These are phyloP conservation scores for Conidiobolus incongruus DNA, from an alignment of 371 early-diverging fungal genomes.

Conservation along the genomic window DNA sequence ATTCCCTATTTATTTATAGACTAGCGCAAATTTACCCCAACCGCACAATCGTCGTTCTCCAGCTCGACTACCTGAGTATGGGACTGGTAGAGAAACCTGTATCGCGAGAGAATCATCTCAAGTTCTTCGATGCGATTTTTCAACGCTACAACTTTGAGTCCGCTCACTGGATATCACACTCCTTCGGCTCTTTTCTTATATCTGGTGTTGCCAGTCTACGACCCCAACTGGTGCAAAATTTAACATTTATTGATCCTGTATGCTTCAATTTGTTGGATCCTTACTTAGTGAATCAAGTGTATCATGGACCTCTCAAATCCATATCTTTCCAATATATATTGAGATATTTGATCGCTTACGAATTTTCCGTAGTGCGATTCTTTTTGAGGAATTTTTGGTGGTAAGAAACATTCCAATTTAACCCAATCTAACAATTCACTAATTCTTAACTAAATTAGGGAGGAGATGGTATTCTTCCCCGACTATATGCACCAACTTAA, in stretches of 20 bases:
- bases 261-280: background rate
- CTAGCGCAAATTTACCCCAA: background rate
- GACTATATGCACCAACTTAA: too few relatives aligned
- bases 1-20: background rate
- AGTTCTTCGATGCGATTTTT: background rate
- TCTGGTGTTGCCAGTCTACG: background rate
- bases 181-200: background rate
- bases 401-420: too few relatives aligned
- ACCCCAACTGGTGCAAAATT: background rate
- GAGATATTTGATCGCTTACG: too few relatives aligned
- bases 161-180: background rate
- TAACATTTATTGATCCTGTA: background rate
- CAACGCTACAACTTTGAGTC: background rate
- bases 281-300: background rate
- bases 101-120: background rate
- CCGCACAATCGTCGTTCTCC: background rate
- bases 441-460: too few relatives aligned
- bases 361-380: too few relatives aligned
- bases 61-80: background rate
- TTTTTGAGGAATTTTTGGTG: too few relatives aligned
- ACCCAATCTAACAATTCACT: too few relatives aligned
- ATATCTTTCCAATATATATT: too few relatives aligned
- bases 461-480: too few relatives aligned
- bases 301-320: too few relatives aligned
- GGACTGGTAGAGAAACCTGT: background rate